Evolutionary conservation across 1,284 basidiomycete species (phyloP), one percentile per base, ranked within the genome.

Genomic region (Cutaneotrichosporon dermatis): DNA sequence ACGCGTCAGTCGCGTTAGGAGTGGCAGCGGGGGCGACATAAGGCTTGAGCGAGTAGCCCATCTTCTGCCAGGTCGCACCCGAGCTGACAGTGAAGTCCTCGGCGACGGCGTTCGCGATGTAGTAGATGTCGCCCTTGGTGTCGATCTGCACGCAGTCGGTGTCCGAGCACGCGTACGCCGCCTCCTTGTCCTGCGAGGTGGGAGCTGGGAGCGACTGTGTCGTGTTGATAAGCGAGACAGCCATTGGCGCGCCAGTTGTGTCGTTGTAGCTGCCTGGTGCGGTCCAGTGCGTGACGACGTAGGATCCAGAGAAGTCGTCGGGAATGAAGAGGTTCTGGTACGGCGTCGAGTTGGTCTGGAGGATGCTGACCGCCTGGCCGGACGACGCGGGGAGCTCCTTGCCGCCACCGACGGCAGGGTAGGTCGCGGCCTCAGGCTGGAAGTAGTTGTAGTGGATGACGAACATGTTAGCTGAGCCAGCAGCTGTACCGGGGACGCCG

Each of bases 361-460:
- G 92, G 80, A 93, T 86, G 6, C 86, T 88, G 6, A 88, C 80
- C 2, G 86, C 83, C 73, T 88, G 84, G 25, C 91, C 91, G 66
- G 89, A 85, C 2, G 81, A 79, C 52, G 84, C 83, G 11, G 91
- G 91, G 84, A 93, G 89, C 6, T 82, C 68, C n/a, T 61, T 82
- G 35, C 78, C 79, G 63, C 69, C 75, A 54, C 79, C 56, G 13
- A 79, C 66, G 8, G 83, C 79, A 59, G 74, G 62, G 66, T 87
- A 93, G 0, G 80, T 62, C 73, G 92, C 90, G 4, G 85, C 68
- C n/a, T 82, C 76, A 15, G 88, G 86, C 75, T 94, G 91, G 83
- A 88, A 88, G 80, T 81, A 89, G 10, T 87, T 84, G 77, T 85
- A 93, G 78, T 94, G 91, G 64, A 94, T 89, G 40, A 93, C 89